A percentile compares a stretch with the other conserved stretches of the same genome.
phyloP scores from a whole-genome alignment of 106 monocot genomes.

The Dioscorea alata region DNA sequence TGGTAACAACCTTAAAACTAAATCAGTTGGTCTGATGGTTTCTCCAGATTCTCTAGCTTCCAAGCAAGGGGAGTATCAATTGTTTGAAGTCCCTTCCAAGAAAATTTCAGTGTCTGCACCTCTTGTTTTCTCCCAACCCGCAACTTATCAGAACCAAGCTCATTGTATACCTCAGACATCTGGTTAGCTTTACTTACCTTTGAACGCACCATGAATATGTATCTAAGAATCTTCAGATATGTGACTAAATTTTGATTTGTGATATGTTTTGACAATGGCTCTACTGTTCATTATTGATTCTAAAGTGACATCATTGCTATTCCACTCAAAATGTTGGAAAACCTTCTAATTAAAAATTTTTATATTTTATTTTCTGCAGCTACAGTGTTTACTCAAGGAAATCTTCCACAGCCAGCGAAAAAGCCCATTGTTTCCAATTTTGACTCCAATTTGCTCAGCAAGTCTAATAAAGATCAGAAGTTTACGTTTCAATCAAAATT shows the following conservation, averaged over 20 bases:
- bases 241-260: too few relatives aligned
- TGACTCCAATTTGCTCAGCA: neutral
- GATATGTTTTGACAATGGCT: neutral
- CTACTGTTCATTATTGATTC: neutral
- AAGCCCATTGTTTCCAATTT: neutral
- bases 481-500: neutral
- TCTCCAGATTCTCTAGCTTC: slow-evolving; percentile 3
- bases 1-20: neutral
- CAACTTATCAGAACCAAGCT: slow-evolving; percentile 1
- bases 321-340: neutral
- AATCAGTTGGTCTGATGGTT: slow-evolving; percentile 1
- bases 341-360: neutral
- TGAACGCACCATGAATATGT: neutral
- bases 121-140: slow-evolving; percentile 9
- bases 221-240: neutral
- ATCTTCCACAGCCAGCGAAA: neutral
- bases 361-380: neutral
- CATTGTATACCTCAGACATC: neutral
- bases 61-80: neutral
- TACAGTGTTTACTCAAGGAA: neutral
- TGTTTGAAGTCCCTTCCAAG: neutral
- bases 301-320: neutral
- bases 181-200: slow-evolving; percentile 8
- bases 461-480: neutral
- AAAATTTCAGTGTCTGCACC: neutral